Conservation (phyloP, 2,329 filamentous ascomycete species). For the Fusarium nisikadoi region DNA sequence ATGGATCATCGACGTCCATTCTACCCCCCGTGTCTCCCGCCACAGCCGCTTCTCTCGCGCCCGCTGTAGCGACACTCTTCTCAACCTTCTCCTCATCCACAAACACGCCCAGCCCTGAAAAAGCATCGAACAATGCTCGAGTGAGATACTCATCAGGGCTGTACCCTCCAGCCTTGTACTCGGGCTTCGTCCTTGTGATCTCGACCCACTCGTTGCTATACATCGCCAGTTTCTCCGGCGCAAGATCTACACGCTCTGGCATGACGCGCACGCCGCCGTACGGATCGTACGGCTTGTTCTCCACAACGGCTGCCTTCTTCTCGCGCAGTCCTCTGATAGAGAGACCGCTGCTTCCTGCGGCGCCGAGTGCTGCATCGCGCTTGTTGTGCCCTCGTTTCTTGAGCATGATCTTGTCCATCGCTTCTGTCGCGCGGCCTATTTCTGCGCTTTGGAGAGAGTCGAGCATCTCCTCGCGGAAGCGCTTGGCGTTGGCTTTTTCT, state of each 20-base stretch:
- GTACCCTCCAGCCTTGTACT: slow-evolving; percentile 83
- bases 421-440: slow-evolving; percentile 67
- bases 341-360: slow-evolving; percentile 52
- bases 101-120: slow-evolving; percentile 88
- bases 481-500: slow-evolving; percentile 71
- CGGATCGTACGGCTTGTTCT: slow-evolving; percentile 85
- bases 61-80: slow-evolving; percentile 48
- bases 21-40: slow-evolving; percentile 47
- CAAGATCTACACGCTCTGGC: slow-evolving; percentile 74
- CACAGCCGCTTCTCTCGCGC: slow-evolving; percentile 51
- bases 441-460: slow-evolving; percentile 73
- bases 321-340: slow-evolving; percentile 86
- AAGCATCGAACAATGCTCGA: slow-evolving; percentile 86
- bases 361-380: slow-evolving; percentile 50
- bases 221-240: slow-evolving; percentile 59
- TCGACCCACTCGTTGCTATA: slow-evolving; percentile 84
- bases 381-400: slow-evolving; percentile 75
- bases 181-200: slow-evolving; percentile 70
- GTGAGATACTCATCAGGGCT: slow-evolving; percentile 83
- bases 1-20: slow-evolving; percentile 63
- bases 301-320: slow-evolving; percentile 56
- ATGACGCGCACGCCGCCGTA: slow-evolving; percentile 80
- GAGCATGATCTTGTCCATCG: slow-evolving; percentile 71
- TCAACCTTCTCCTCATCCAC: slow-evolving; percentile 78
- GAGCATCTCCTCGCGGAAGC: slow-evolving; percentile 75